Conservation (phyloP, 176 grass and related monocot species). For the Miscanthus lutarioriparius region DNA sequence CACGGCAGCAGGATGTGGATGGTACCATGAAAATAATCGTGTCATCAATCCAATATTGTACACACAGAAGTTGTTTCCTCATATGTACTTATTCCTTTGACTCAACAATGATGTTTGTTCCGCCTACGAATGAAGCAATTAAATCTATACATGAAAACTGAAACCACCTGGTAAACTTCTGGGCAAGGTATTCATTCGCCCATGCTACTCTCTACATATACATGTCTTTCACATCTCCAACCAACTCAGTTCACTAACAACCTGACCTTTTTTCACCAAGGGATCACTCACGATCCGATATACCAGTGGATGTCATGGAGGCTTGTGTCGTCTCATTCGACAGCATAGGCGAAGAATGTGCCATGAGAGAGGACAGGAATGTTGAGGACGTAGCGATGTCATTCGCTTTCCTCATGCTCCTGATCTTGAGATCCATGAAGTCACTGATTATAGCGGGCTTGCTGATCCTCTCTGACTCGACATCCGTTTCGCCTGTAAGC, state of each 20-base stretch:
- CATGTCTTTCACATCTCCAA: conserved; percentile 3
- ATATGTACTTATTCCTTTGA: conserved; percentile 32
- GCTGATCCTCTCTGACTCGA: conserved; percentile 48
- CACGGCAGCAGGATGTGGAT: neutral
- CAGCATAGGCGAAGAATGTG: conserved; percentile 36
- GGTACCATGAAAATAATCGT: conserved; percentile 4
- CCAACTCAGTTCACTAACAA: conserved; percentile 21
- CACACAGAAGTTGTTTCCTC: neutral
- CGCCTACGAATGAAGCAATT: conserved; percentile 24
- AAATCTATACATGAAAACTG: conserved; percentile 39
- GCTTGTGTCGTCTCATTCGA: conserved; percentile 54
- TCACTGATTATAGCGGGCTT: conserved; percentile 72
- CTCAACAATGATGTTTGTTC: conserved; percentile 25
- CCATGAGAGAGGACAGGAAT: conserved; percentile 41
- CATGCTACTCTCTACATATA: conserved; percentile 21
- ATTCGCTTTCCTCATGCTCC: conserved; percentile 48
- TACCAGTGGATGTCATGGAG: conserved; percentile 55
- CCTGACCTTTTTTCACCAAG: neutral
- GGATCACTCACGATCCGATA: conserved; percentile 44
- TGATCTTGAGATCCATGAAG: conserved; percentile 82
- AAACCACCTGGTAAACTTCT: neutral
- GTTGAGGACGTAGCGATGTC: conserved; percentile 29
- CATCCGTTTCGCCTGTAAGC: conserved; percentile 55
- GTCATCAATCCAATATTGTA: conserved; percentile 25
- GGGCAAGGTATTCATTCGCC: neutral